Evolutionary conservation across 2,329 filamentous ascomycete genomes (phyloP), one percentile per base, ranked within the genome.

Genomic region (Fusarium neocosmosporiellum): DNA sequence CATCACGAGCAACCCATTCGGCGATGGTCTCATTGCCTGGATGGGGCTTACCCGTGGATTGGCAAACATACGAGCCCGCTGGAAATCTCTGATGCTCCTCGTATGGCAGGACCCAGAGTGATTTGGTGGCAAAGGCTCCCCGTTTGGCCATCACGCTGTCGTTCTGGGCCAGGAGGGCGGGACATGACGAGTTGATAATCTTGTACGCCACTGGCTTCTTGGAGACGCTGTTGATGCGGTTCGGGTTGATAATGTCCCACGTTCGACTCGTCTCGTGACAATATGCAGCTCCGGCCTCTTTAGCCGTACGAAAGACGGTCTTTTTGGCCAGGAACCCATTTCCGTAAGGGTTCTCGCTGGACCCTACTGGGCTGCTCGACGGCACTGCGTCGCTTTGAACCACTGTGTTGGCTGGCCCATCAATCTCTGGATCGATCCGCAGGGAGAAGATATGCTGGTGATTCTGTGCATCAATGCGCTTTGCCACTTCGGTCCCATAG

Each of bases 241-340:
- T 93, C 73, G 92, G 91, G 82, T 98, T 98, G 79, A 88, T 88
- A 79, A 98, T 97, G 63, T 98, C 95, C 95, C 95, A 98, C 0
- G 95, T 95, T 27, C 95, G 88, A 68, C 90, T 92, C 0, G 93
- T 96, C 46, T 87, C 86, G 69, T 93, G 93, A 78, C 97, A 88
- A 83, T 98, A 98, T 80, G 97, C 92, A 34, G 92, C 92, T 78
- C 88, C 89, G 0, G 90, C 88, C 73, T 93, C 88, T 59, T 86
- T 87, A 11, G 92, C 88, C 0, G 91, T 97, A 10, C 86, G 88
- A 68, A 94, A 91, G 80, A 93, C 94, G 7, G 93, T 97, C 83
- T 93, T 93, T 83, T 93, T 92, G 20, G 93, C 93, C 78, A 92
- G 95, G 83, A 98, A 98, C 11, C 93, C 95, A 79, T 98, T 98